Base-by-base conservation (phyloP, 495 filamentous ascomycete species). In the Oidiodendron maius region DNA sequence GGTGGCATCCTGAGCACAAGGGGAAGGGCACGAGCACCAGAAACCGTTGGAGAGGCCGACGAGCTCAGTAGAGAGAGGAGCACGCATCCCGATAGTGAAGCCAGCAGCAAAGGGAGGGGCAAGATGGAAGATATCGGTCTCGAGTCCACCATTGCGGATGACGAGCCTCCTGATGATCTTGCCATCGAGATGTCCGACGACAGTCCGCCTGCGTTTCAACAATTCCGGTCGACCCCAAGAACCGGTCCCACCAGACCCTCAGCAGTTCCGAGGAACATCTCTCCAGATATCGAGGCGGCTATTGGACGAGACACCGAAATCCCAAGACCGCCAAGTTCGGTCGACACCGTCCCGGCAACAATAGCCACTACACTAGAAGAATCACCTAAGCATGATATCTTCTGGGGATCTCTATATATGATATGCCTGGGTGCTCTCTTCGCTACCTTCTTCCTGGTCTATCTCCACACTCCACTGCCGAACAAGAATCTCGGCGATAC, bases 351-450 rank as follows among this genome's bases (percentile, higher is more conserved):
- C 10, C 59, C 59, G 17, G 57, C 48, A 25, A 53, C 57, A 20
- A 52, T 58, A 35, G 53, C 53, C 11, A 48, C 43, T 35, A 44
- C 46, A 1, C 16, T 62, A 8, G 59, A 41, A 15, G 59, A 62
- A 30, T 48, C 56, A 24, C 59, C 59, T 44, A 66, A 61, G 16
- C 88, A 97, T 65, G 94, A 98, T 64, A 68, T 76, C 12, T 89
- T 97, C 64, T 98, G 93, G 77, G 87, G 84, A n/a, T 89, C 85
- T 56, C 70, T 97, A 22, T 97, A 89, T 61, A 64, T 95, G 50
- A 91, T 97, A 62, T 83, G 78, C 24, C 67, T 93, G 45, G 88
- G 87, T 32, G 81, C 84, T 18, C 66, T 97, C 30, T 80, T 97
- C 58, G 82, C 91, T 15, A 91, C 87, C 12, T 90, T 91, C 48